Conservation (phyloP, 2,329 filamentous ascomycete species). For the Aspergillus felis region DNA sequence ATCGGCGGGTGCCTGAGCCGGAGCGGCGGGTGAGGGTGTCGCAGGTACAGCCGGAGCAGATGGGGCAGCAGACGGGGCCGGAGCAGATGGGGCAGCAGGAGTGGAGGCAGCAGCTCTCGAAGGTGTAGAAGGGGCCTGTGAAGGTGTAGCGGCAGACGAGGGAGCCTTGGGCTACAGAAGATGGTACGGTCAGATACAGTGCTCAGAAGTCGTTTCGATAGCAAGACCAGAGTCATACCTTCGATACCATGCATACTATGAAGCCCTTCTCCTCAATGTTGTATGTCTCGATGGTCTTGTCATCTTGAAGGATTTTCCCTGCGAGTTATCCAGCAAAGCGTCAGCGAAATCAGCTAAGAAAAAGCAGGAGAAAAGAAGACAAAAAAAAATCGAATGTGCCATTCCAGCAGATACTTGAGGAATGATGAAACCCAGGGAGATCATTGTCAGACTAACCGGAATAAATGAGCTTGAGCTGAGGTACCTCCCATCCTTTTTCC, state of each 20-base stretch:
- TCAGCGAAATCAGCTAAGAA: constrained; percentile 9
- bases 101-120: constrained; percentile 36
- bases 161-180: constrained; percentile 64
- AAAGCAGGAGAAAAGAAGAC: neutral
- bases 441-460: constrained; percentile 62
- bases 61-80: constrained; percentile 50
- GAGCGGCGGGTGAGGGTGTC: constrained; percentile 45
- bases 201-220: neutral
- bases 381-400: neutral
- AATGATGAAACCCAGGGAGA: constrained; percentile 1
- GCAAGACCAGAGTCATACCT: constrained; percentile 55
- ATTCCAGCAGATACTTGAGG: neutral
- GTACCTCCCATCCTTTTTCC: constrained; percentile 91
- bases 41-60: constrained; percentile 44
- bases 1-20: constrained; percentile 37
- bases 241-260: constrained; percentile 96
- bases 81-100: constrained; percentile 46
- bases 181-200: constrained; percentile 19
- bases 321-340: constrained; percentile 10
- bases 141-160: constrained; percentile 33
- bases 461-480: constrained; percentile 94
- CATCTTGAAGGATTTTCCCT: constrained; percentile 99
- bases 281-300: constrained; percentile 92
- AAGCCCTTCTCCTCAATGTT: constrained; percentile 99
- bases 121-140: constrained; percentile 38